These are phyloP conservation scores for Punica granatum DNA, from an alignment of 345 rosid species.

Conservation along the genomic window DNA sequence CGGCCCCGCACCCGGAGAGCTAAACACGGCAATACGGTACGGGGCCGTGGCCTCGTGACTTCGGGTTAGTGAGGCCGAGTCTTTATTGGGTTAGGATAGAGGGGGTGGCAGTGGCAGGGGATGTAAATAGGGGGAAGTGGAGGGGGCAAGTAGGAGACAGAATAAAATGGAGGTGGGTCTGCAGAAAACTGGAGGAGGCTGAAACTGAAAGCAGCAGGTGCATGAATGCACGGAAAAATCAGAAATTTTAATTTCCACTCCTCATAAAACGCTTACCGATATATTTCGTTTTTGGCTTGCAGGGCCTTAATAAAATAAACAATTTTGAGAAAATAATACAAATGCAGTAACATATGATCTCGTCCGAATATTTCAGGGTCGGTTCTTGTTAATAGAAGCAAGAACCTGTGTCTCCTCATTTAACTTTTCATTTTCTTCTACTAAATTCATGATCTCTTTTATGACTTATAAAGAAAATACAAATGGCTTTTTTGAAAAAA, in stretches of 20 bases:
- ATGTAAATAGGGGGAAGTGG: slow-evolving; percentile 56
- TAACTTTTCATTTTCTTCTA: no score
- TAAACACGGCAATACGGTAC: no score
- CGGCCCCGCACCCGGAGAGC: no score
- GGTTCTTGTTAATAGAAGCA: no score
- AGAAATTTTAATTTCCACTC: neutral
- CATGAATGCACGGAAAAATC: slow-evolving; percentile 12
- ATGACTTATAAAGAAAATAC: no score
- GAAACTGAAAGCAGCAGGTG: slow-evolving; percentile 10
- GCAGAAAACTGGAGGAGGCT: slow-evolving; percentile 16
- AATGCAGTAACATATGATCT: no score
- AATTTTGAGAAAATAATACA: neutral
- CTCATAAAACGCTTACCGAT: neutral
- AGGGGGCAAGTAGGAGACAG: slow-evolving; percentile 42
- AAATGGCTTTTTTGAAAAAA: no score
- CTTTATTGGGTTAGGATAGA: slow-evolving; percentile 14
- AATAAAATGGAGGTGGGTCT: slow-evolving; percentile 9
- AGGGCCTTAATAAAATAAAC: neutral
- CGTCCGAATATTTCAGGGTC: no score
- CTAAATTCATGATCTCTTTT: no score
- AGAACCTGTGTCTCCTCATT: no score
- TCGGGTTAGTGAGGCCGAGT: no score
- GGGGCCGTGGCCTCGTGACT: no score
- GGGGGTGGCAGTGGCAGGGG: slow-evolving; percentile 34
- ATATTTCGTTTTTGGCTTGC: neutral